phyloP scores from a whole-genome alignment of 2,329 filamentous ascomycete species.

The Cladosporium sp. region DNA sequence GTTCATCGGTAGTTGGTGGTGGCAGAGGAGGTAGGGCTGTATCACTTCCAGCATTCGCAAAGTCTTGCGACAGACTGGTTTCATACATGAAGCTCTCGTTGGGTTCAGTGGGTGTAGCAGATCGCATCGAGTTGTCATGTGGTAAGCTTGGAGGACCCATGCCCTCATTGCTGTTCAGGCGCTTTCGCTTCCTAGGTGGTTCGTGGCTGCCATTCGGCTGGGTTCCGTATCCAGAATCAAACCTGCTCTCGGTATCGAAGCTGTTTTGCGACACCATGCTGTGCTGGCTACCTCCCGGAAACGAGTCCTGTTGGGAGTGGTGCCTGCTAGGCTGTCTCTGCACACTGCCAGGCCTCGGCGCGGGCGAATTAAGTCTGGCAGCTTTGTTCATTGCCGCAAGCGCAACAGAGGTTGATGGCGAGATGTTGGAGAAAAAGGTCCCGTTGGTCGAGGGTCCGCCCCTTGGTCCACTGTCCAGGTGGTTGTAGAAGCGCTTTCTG shows the following conservation, averaged over 20 bases:
- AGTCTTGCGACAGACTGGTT: conserved; percentile 30
- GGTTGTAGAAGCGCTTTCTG: conserved; percentile 86
- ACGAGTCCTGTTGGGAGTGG: conserved; percentile 67
- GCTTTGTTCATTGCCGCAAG: conserved; percentile 92
- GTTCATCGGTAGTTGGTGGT: conserved; percentile 55
- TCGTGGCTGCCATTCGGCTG: conserved; percentile 51
- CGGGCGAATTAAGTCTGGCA: conserved; percentile 84
- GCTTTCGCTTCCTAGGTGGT: conserved; percentile 74
- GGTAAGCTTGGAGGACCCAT: conserved; percentile 29
- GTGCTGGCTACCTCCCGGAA: conserved; percentile 73
- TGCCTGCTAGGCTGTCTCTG: conserved; percentile 63
- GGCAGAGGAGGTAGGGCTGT: conserved; percentile 63
- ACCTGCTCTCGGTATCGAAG: conserved; percentile 38
- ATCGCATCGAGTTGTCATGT: conserved; percentile 58
- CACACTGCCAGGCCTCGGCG: conserved; percentile 59
- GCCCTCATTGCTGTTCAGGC: conserved; percentile 39
- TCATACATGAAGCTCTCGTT: conserved; percentile 74
- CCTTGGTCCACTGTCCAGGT: conserved; percentile 49
- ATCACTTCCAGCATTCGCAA: conserved; percentile 47
- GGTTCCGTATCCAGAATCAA: conserved; percentile 65
- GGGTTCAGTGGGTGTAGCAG: conserved; percentile 67
- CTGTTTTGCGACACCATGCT: conserved; percentile 49
- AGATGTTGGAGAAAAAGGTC: conserved; percentile 97
- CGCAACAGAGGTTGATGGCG: conserved; percentile 83
- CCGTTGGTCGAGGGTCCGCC: conserved; percentile 53